Evolutionary conservation across 352 stramenopile species (phyloP), one percentile per base, ranked within the genome.

Genomic region (Aphanomyces stellatus): DNA sequence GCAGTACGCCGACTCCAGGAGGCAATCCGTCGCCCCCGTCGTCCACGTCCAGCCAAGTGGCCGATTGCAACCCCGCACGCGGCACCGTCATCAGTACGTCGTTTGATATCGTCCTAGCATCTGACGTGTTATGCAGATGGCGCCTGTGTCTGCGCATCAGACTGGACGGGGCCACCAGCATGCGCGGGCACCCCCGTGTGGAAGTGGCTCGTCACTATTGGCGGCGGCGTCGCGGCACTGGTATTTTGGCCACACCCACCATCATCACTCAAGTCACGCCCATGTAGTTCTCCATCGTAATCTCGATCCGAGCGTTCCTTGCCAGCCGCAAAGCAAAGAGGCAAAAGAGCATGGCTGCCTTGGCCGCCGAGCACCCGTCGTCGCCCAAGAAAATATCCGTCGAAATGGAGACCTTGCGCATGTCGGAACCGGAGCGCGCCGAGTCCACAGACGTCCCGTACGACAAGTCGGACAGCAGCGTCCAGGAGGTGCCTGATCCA

Each of bases 201-300:
- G 70, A 87, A 87, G 67, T 82, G 73, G 69, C 61, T 84, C 31
- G 71, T 87, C 4, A 88, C 80, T 0, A 73, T 88, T 37, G 78
- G 71, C 24, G 80, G 80, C n/a, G n/a, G n/a, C n/a, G n/a, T n/a
- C n/a, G n/a, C n/a, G n/a, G n/a, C n/a, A n/a, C n/a, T 35, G 37
- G 68, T 70, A n/a, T 3, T 5, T 25, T n/a, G 6, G 30, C 13
- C 27, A 6, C 69, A 4, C 6, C 7, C 15, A 3, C 53, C 24
- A 24, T 31, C 10, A 27, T 48, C 8, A 24, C 25, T 62, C 13
- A 42, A 3, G 5, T 4, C 17, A 35, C 19, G n/a, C 5, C 6
- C 37, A 43, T 17, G 37, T 62, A 67, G 60, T 51, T 28, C 31
- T 67, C 60, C 6, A 67, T 67, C 34, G 40, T 53, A 7, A 25